phyloP scores from a whole-genome alignment of 2,329 filamentous ascomycete genomes.

The Aspergillus spinulosporus region DNA sequence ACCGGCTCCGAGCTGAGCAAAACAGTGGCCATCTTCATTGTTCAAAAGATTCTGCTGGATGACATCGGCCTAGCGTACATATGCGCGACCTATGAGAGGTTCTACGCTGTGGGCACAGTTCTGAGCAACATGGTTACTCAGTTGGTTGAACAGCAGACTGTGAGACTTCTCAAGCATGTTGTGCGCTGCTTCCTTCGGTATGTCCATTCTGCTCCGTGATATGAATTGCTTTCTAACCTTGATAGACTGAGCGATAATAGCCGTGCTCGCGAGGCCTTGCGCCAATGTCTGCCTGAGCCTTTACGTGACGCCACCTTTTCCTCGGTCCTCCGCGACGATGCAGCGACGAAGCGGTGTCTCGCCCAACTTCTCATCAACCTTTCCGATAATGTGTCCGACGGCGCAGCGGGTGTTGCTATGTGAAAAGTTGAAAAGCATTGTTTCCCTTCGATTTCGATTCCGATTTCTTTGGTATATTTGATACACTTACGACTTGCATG shows the following conservation, averaged over 20 bases:
- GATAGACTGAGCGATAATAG: constrained; percentile 89
- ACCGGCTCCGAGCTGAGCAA: constrained; percentile 97
- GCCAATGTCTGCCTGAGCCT: constrained; percentile 96
- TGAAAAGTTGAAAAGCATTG: constrained; percentile 36
- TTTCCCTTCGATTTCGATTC: constrained; percentile 29
- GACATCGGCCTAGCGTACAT: constrained; percentile 98
- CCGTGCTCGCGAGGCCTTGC: constrained; percentile 86
- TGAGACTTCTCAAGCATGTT: constrained; percentile 92
- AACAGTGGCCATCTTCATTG: constrained; percentile 98
- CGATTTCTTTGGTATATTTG: constrained; percentile 36
- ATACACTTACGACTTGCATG: constrained; percentile 44
- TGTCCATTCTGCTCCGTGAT: constrained; percentile 31
- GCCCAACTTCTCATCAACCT: constrained; percentile 97
- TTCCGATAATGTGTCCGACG: constrained; percentile 76
- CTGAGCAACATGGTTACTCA: constrained; percentile 98
- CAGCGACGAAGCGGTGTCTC: constrained; percentile 94
- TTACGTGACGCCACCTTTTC: constrained; percentile 98
- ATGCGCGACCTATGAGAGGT: constrained; percentile 96
- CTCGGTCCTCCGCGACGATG: constrained; percentile 92
- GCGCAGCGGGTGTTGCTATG: constrained; percentile 41
- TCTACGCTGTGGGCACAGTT: constrained; percentile 96
- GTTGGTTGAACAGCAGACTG: constrained; percentile 95
- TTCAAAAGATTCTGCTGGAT: constrained; percentile 96
- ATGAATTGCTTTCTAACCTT: not conserved
- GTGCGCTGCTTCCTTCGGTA: constrained; percentile 95